These are phyloP conservation scores for Trypanosoma boissoni DNA, from an alignment of 208 protist species.

Conservation along the genomic window DNA sequence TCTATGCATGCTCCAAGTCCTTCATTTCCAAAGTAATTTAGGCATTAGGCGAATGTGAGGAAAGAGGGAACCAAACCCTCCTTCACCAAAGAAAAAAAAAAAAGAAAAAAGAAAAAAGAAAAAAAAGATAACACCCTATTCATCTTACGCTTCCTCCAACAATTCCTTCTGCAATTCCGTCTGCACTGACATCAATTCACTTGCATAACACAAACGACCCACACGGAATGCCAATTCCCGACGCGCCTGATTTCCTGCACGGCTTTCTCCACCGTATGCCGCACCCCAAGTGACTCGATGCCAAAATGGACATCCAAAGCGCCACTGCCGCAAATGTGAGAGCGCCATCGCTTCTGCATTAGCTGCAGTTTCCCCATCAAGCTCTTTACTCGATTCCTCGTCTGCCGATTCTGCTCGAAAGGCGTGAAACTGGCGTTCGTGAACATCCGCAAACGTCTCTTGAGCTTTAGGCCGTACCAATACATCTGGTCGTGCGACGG, in stretches of 20 bases:
- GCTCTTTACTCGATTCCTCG: too few relatives aligned
- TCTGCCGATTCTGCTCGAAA: too few relatives aligned
- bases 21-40: not conserved
- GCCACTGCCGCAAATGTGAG: conserved; percentile 19
- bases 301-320: conserved; percentile 32
- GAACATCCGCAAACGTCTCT: conserved; percentile 37
- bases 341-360: not conserved
- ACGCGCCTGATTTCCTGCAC: conserved; percentile 16
- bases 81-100: too few relatives aligned
- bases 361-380: not conserved
- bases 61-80: too few relatives aligned
- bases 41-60: too few relatives aligned
- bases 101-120: too few relatives aligned
- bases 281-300: conserved; percentile 50
- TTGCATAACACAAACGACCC: conserved; percentile 24
- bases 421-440: conserved; percentile 48
- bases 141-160: conserved; percentile 10
- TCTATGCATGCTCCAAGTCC: too few relatives aligned
- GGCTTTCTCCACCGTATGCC: conserved; percentile 38
- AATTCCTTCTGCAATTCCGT: conserved; percentile 20
- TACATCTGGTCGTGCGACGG: conserved; percentile 37
- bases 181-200: conserved; percentile 23
- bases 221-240: conserved; percentile 45
- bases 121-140: too few relatives aligned
- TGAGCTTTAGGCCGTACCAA: conserved; percentile 22